Conservation (phyloP, 2,329 filamentous ascomycete genomes). For the Phialocephala sp. region DNA sequence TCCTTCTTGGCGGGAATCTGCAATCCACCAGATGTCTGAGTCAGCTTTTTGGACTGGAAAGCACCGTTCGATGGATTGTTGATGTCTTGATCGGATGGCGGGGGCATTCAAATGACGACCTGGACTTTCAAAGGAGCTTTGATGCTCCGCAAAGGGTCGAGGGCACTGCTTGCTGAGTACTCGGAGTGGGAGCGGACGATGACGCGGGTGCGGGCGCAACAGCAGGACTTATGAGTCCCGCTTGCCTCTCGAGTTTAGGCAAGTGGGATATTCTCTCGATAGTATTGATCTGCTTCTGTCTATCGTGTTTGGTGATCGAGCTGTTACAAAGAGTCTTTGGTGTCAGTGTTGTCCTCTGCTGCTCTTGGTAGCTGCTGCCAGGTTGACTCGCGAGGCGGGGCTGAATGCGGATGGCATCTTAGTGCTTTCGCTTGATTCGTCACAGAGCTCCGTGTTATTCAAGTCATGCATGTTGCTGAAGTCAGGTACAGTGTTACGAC, state of each 20-base stretch:
- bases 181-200: conserved; percentile 16
- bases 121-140: conserved; percentile 2
- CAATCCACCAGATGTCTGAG: conserved; percentile 36
- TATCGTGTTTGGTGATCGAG: neutral
- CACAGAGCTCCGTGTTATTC: neutral
- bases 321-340: neutral
- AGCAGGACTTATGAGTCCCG: conserved; percentile 20
- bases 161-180: conserved; percentile 8
- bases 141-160: conserved; percentile 19
- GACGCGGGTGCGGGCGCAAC: conserved; percentile 22
- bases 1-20: conserved; percentile 37
- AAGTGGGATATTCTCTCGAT: conserved; percentile 12
- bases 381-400: neutral
- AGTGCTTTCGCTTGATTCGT: conserved; percentile 3
- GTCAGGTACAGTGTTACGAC: conserved; percentile 6
- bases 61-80: conserved; percentile 32
- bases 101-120: conserved; percentile 45
- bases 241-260: conserved; percentile 30
- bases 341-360: conserved; percentile 10
- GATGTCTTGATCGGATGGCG: conserved; percentile 43
- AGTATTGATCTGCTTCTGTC: neutral
- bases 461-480: neutral
- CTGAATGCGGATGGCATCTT: neutral
- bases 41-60: conserved; percentile 32
- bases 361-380: conserved; percentile 3